Conservation (phyloP, 768 basidiomycete species). For the Chlorophyllum brunneum region DNA sequence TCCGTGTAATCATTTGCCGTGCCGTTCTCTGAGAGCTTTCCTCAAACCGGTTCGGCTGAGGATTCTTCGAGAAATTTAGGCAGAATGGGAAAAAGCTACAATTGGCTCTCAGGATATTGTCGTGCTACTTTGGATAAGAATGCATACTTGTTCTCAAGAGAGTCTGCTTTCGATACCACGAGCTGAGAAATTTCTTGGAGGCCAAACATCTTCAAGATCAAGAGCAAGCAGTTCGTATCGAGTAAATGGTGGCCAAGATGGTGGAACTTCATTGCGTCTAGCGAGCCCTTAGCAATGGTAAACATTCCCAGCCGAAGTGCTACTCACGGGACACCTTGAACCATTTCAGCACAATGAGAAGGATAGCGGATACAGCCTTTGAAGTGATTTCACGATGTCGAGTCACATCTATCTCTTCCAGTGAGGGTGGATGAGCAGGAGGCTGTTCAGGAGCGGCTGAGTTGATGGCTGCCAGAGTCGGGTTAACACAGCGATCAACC, state of each 20-base stretch:
- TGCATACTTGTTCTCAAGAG: conserved; percentile 74
- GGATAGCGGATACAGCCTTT: conserved; percentile 94
- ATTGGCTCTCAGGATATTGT: background rate
- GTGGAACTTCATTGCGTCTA: conserved; percentile 98
- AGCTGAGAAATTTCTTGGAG: conserved; percentile 83
- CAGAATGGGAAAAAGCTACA: conserved; percentile 95
- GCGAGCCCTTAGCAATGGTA: background rate
- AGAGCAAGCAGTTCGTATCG: conserved; percentile 89
- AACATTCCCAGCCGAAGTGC: background rate
- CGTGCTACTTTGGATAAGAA: background rate
- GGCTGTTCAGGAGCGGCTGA: conserved; percentile 56
- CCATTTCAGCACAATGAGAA: conserved; percentile 91
- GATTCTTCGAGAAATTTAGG: conserved; percentile 69
- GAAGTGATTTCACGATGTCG: conserved; percentile 97
- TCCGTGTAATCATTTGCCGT: conserved; percentile 54
- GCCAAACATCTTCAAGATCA: conserved; percentile 98
- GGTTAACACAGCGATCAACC: background rate
- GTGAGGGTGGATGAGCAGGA: conserved; percentile 61
- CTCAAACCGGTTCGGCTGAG: conserved; percentile 54
- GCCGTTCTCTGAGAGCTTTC: conserved; percentile 62
- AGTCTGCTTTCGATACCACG: conserved; percentile 87
- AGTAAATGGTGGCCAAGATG: conserved; percentile 93
- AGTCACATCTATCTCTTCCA: conserved; percentile 90
- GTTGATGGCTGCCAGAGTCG: conserved; percentile 3
- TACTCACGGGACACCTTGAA: conserved; percentile 95